Evolutionary conservation across 768 basidiomycete genomes (phyloP), one percentile per base, ranked within the genome.

Genomic region (Dictyophora rubrovolvata): DNA sequence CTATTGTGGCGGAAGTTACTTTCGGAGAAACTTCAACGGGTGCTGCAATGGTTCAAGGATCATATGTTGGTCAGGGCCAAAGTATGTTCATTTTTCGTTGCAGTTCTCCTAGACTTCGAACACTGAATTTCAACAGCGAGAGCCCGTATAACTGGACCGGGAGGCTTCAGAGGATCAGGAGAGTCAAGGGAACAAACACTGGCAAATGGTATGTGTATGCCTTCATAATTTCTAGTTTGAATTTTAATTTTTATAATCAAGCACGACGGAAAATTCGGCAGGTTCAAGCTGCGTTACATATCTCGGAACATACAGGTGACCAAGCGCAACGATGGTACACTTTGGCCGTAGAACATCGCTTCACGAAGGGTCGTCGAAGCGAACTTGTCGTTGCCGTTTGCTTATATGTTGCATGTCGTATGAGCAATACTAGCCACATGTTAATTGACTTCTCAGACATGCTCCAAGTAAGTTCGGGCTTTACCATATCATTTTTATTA

Each of bases 381-480:
- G 76, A 91, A 67, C 93, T 96, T 65, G 92, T 99, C 62, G 89
- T 95, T 36, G 96, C 94, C 2, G 89, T 94, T 47, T 99, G 96
- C 69, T 79, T 98, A 50, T 98, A 99, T 68, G 83, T 95, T 48
- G 91, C 93, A 2, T 95, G 93, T 68, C 73, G 95, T 61, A 86
- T 93, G 71, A 89, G 87, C 66, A 90, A 95, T 71, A 92, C 90
- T 0, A 91, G 86, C 59, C 90, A 94, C 70, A 98, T 98, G 96
- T 82, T 99, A 22, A 98, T 99, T 62, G 96, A 99, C 73, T 98
- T 99, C 66, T 92, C 92, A n/a, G 95, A 98, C 68, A 76, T 94
- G 46, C 80, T 99, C 3, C 88, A 92, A 75, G 94, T 88, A 64
- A 62, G 69, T 64, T 28, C 60, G 14, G 28, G 23, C 17, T 18